Base-by-base conservation (phyloP, 768 basidiomycete species). In the Naganishia vishniacii region DNA sequence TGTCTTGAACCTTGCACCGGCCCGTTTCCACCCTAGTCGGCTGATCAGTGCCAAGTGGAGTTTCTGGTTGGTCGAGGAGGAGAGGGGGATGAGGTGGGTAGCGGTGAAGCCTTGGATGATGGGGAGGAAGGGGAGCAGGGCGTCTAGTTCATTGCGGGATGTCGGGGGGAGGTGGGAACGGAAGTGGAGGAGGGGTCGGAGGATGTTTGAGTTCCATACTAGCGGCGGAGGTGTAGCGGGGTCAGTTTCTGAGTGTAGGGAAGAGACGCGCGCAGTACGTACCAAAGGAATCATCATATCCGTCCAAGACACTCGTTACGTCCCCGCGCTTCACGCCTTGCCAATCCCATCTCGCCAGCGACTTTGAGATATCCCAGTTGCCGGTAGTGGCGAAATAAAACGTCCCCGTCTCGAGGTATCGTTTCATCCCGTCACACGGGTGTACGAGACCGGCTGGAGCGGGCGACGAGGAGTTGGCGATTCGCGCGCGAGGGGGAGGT, bases 1-100 rank as follows among this genome's bases (percentile, higher is more conserved):
- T 13, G 92, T 92, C 75, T 95, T 97, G 80, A 98, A 99, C 41
- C 95, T 84, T 20, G 95, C 97, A 3, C 95, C 95, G 26, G 95
- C 93, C 68, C 94, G 83, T 78, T 91, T 93, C 86, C 89, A 93
- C 11, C 92, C 87, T 4, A 98, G 81, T 42, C 95, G 82, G 13
- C 88, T 91, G 53, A 97, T 87, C 62, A 99, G 78, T 4, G 86
- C 84, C 23, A 95, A 76, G 41, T 53, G 62, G 2, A 40, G 12
- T 45, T 34, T 11, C 88, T 18, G 81, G 42, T 13, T 88, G 90
- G 56, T 94, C 87, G 63, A 97, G 78, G 5, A 85, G 84, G 28
- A 94, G 75, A 34, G 16, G 42, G 16, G 11, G 80, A 97, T 83
- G 0, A 87, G 86, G 67, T 84, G 85, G n/a, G 87, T 80, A 0